Base-by-base conservation (phyloP, 768 basidiomycete species). In the Lanmaoa rubissima region DNA sequence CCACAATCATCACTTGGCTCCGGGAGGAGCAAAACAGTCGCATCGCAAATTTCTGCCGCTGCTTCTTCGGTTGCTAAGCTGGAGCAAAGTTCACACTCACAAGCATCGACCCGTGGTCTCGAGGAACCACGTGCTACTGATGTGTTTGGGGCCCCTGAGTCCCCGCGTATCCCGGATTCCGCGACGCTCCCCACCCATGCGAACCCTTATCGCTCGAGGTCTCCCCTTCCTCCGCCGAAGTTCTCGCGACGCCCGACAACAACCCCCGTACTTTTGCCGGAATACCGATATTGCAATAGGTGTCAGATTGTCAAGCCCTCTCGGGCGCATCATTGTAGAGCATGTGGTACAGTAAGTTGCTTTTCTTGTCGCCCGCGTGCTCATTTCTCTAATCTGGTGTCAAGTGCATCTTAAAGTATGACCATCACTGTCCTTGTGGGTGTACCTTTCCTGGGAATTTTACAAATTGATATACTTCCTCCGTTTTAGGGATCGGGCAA, bases 381-480 rank as follows among this genome's bases (percentile, higher is more conserved):
- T 38, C 34, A 26, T 35, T 26, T 3, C 10, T 41, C 57, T 63
- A 26, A 56, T n/a, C 21, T 32, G 28, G 19, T 17, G 32, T 36
- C 16, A 60, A 92, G 88, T 94, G 92, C 65, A 78, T 94, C 7
- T 69, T 94, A 46, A 87, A 84, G 68, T 94, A 86, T 61, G 92
- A 94, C 66, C 92, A 94, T 72, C 92, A 94, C 66, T 94, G 92
- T 73, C 92, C 92, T 48, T 94, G 90, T 90, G 69, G 61, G 86
- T 75, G 7, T 19, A 26, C 42, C 39, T 28, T 54, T 51, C 41
- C 14, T 46, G 53, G 35, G 35, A 40, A 16, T 28, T 38, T 9
- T 19, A 50, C 44, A 28, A 13, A 41, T 28, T 48, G 24, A 39
- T 53, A 11, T 54, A 52, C 24, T 34, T 24, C 13, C 11, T 47